Percentiles rank a stretch among this genome's conserved stretches.
These are phyloP conservation scores for Mycena floridula DNA, from an alignment of 768 basidiomycete species.

Conservation along the genomic window DNA sequence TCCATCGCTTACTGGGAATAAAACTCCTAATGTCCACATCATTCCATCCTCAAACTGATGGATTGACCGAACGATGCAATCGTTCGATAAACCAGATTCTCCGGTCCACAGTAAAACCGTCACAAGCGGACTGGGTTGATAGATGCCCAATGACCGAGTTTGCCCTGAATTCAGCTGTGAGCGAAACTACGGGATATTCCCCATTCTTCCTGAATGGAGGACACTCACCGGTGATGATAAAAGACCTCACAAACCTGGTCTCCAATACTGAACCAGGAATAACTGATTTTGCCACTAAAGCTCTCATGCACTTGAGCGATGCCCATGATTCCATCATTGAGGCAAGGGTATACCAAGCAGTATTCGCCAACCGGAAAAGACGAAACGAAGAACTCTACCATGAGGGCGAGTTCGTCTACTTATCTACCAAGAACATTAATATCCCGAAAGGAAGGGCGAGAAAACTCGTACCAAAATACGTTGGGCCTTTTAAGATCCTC, in stretches of 20 bases:
- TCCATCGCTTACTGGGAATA: conserved; percentile 10
- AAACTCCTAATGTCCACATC: too few relatives aligned
- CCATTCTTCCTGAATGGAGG: too few relatives aligned
- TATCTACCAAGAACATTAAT: conserved; percentile 22
- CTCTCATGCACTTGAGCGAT: not conserved
- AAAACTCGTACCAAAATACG: conserved; percentile 9
- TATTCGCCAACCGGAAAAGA: too few relatives aligned
- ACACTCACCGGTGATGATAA: too few relatives aligned
- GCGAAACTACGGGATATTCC: conserved; percentile 5
- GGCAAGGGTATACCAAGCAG: not conserved
- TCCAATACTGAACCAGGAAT: not conserved
- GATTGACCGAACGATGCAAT: conserved; percentile 7
- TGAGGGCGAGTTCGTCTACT: too few relatives aligned
- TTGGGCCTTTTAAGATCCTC: too few relatives aligned
- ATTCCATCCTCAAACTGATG: too few relatives aligned
- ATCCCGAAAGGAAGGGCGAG: conserved; percentile 1
- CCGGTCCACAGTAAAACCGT: conserved; percentile 1
- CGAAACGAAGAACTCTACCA: not conserved
- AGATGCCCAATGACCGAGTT: too few relatives aligned
- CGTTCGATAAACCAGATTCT: conserved; percentile 5
- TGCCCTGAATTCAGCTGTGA: conserved; percentile 7
- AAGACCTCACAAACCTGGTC: not conserved
- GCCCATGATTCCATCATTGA: conserved; percentile 11
- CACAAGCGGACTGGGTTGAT: too few relatives aligned
- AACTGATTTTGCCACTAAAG: conserved; percentile 4